Evolutionary conservation across 2,329 filamentous ascomycete species (phyloP), one percentile per base, ranked within the genome.

Genomic region (Hirsutella minnesotensis): DNA sequence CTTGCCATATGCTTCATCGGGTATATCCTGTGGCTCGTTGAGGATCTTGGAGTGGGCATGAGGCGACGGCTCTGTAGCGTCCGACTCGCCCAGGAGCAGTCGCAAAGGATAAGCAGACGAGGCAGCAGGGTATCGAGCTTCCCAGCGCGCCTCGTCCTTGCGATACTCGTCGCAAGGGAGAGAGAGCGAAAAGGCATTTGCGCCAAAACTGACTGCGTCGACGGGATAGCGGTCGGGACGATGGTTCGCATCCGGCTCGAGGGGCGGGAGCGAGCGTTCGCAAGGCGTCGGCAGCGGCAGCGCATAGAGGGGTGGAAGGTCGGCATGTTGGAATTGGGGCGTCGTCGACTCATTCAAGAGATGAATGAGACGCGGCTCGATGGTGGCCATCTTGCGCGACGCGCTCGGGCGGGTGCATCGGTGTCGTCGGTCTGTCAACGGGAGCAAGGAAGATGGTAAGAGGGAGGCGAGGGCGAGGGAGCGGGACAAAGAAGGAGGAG

Each of bases 291-390:
- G 62, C 39, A 68, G 66, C 48, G 64, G 56, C 38, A 68, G 47
- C 59, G 63, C 61, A 47, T 76, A 71, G 35, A 77, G 62, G 39
- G 75, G 69, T 31, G 76, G 75, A 3, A 78, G 67, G 46, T 75
- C 72, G 53, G 69, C 62, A 47, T 68, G 66, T 52, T 62, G 65
- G 52, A 65, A 62, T 50, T 67, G 67, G 38, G 70, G 68, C 48
- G 66, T 65, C 35, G 66, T 66, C 39, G 67, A 68, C 53, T 77
- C 72, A 60, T 81, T 81, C 54, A 81, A 66, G 50, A 81, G 63
- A 58, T 80, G 75, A 56, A 80, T 81, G 51, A 81, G 67, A 56
- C 77, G 74, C 56, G 77, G 77, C 69, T 81, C 77, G 63, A 81
- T 81, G 56, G 75, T 80, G 51, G 75, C 74, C 74, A 78, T 78